These are phyloP conservation scores for Xylaria scruposa DNA, from an alignment of 495 filamentous ascomycete genomes.

Conservation along the genomic window DNA sequence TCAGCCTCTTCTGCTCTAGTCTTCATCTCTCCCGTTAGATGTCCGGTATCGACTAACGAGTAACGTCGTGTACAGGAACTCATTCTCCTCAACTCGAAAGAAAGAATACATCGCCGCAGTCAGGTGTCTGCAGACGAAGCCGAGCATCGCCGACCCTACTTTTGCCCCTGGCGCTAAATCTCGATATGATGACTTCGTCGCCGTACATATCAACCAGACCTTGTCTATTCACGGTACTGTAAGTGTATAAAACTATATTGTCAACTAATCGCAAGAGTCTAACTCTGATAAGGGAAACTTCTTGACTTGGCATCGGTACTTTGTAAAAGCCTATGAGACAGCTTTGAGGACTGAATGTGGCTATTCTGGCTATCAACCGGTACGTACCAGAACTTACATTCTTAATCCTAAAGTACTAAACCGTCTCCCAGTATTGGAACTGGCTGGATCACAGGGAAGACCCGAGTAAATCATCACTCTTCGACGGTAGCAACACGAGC, in stretches of 20 bases:
- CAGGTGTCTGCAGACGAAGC: constrained; percentile 63
- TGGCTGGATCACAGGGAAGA: constrained; percentile 61
- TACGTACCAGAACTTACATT: constrained; percentile 22
- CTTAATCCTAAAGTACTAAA: constrained; percentile 6
- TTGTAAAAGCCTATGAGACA: constrained; percentile 67
- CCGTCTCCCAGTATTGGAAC: constrained; percentile 62
- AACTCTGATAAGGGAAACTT: constrained; percentile 59
- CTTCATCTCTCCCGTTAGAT: not conserved
- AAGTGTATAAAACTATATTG: constrained; percentile 27
- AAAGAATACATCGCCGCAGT: constrained; percentile 68
- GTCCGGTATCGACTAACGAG: not conserved
- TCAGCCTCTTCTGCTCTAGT: not conserved
- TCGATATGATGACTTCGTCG: constrained; percentile 75
- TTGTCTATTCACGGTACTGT: constrained; percentile 64
- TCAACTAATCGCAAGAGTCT: not conserved
- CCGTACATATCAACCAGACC: constrained; percentile 70
- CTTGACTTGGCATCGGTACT: constrained; percentile 75
- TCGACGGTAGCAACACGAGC: constrained; percentile 66
- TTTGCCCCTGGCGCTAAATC: constrained; percentile 43
- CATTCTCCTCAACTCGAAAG: not conserved
- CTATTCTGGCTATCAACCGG: constrained; percentile 64
- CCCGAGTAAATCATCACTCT: constrained; percentile 65
- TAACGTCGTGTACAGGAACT: not conserved
- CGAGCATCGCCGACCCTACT: constrained; percentile 52
- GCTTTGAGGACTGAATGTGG: constrained; percentile 74